Percentiles rank a stretch among this genome's conserved stretches.
Evolutionary conservation across 495 filamentous ascomycete species (phyloP).

Genomic region (Aspergillus nidulans): DNA sequence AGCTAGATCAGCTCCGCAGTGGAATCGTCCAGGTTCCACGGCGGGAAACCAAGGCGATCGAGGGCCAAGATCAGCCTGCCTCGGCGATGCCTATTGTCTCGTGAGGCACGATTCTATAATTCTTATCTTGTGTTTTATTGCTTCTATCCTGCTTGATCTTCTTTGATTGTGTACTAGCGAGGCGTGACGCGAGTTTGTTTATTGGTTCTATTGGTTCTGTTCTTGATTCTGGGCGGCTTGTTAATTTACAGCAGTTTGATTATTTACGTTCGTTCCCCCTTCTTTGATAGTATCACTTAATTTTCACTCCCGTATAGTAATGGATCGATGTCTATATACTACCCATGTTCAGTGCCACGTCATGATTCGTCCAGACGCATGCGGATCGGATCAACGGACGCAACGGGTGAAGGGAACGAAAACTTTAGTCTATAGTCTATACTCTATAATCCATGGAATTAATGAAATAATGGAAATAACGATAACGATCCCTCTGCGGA

Average conservation of each 20-base stretch:
- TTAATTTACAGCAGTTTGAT: constrained; percentile 7
- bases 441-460: too few relatives aligned
- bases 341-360: neutral
- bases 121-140: neutral
- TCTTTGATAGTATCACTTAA: neutral
- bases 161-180: constrained; percentile 14
- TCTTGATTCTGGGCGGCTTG: constrained; percentile 4
- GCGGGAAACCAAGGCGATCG: constrained; percentile 21
- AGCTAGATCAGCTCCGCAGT: constrained; percentile 39
- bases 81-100: constrained; percentile 36
- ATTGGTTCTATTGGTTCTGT: neutral
- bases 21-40: constrained; percentile 33
- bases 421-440: constrained; percentile 5
- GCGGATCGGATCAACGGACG: constrained; percentile 20
- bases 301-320: neutral
- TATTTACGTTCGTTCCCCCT: neutral
- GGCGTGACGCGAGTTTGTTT: constrained; percentile 15
- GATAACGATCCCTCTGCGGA: neutral
- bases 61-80: constrained; percentile 23
- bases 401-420: constrained; percentile 22
- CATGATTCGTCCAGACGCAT: constrained; percentile 5
- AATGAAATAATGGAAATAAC: neutral
- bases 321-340: neutral
- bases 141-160: neutral
- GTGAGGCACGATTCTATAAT: constrained; percentile 14